Conservation (phyloP, 441 rosid genomes). For the Rhodomyrtus psidioides region DNA sequence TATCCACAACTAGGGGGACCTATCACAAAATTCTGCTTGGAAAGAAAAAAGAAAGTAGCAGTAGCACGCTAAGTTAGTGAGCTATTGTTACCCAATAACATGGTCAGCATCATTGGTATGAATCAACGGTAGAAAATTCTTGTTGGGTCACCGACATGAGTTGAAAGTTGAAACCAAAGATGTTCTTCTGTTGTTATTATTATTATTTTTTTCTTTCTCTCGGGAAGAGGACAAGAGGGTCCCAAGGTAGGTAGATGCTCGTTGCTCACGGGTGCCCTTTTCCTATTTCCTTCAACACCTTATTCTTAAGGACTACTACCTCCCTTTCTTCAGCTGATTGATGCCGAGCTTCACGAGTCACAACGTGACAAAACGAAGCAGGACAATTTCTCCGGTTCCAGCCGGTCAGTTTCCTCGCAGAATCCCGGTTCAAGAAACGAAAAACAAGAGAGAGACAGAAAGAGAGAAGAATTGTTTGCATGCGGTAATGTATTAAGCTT, state of each 20-base stretch:
- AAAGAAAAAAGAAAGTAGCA: not conserved
- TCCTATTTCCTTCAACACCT: not conserved
- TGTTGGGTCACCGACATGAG: not conserved
- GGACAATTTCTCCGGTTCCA: not conserved
- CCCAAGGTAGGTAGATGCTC: not conserved
- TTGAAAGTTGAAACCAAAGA: not conserved
- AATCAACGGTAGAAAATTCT: not conserved
- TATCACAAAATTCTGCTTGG: not conserved
- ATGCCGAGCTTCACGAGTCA: not conserved
- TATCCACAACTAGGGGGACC: not conserved
- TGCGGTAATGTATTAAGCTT: not conserved
- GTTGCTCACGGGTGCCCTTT: not conserved
- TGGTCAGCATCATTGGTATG: not conserved
- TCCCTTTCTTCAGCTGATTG: not conserved
- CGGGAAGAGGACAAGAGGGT: not conserved
- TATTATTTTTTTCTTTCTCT: not conserved
- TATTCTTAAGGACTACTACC: not conserved
- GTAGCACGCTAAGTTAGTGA: not conserved
- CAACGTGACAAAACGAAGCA: not conserved
- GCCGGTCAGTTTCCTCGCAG: not conserved
- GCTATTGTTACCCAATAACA: not conserved
- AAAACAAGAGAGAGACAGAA: not conserved
- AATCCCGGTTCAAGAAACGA: not conserved
- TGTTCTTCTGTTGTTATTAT: not conserved
- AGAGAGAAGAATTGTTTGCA: not conserved